Evolutionary conservation across 2,329 filamentous ascomycete genomes (phyloP).

Genomic region (Sphaerostilbella broomeana): DNA sequence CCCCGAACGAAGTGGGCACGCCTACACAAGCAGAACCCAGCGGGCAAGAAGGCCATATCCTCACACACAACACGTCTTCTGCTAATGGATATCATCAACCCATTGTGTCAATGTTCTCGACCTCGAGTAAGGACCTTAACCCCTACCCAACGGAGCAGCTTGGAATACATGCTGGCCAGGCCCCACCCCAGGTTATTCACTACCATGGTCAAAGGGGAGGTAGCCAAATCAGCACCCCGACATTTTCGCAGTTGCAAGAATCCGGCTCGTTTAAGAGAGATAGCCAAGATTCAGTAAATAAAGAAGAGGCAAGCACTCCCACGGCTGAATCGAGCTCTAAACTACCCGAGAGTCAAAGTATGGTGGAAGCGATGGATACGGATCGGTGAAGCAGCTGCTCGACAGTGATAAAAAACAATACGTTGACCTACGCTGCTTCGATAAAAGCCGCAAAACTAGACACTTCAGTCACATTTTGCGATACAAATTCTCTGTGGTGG

Average conservation of each 20-base stretch:
- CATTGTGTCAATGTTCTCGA: slow-evolving; percentile 62
- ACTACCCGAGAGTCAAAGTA: slow-evolving; percentile 14
- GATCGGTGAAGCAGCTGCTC: slow-evolving; percentile 27
- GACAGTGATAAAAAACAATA: too few relatives aligned
- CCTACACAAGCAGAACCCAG: slow-evolving; percentile 55
- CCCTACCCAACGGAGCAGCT: slow-evolving; percentile 61
- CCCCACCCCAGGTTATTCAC: slow-evolving; percentile 59
- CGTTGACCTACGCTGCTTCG: slow-evolving; percentile 17
- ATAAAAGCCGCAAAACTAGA: background rate
- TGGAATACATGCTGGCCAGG: slow-evolving; percentile 55
- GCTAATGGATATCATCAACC: slow-evolving; percentile 66
- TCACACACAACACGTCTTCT: slow-evolving; percentile 38
- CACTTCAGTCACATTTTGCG: background rate
- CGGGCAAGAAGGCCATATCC: slow-evolving; percentile 39
- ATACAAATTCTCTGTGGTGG: too few relatives aligned
- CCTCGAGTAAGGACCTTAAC: slow-evolving; percentile 62
- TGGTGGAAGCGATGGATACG: slow-evolving; percentile 18
- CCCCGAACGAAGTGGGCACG: slow-evolving; percentile 51
- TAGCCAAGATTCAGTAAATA: slow-evolving; percentile 41
- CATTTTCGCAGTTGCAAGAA: slow-evolving; percentile 46
- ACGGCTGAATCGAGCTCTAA: slow-evolving; percentile 24
- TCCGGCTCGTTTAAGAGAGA: slow-evolving; percentile 38
- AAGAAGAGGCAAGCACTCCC: slow-evolving; percentile 30
- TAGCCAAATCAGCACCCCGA: slow-evolving; percentile 60
- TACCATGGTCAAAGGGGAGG: slow-evolving; percentile 63